Evolutionary conservation across 192 early-diverging fungal species (phyloP).

Genomic region (Gigaspora rosea): DNA sequence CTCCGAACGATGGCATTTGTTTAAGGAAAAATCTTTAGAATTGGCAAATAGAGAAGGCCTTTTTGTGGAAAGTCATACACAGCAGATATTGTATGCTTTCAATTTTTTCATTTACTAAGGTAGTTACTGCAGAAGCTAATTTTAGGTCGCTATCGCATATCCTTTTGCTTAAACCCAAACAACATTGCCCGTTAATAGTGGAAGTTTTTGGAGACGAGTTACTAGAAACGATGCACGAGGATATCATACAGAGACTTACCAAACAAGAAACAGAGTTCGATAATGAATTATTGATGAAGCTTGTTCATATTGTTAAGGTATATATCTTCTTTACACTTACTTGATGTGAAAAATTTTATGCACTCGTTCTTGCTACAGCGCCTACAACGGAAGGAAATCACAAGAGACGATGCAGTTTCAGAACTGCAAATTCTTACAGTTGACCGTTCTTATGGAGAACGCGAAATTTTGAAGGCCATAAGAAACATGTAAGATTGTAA

Average conservation of each 20-base stretch:
- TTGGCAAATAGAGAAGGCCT: conserved; percentile 21
- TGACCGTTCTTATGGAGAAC: conserved; percentile 8
- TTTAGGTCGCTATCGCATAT: conserved; percentile 33
- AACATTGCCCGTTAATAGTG: conserved; percentile 27
- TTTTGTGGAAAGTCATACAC: conserved; percentile 24
- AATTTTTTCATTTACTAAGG: conserved; percentile 30
- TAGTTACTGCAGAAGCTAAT: conserved; percentile 31
- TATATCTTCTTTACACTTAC: conserved; percentile 9
- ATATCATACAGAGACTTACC: conserved; percentile 13
- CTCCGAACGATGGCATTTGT: conserved; percentile 27
- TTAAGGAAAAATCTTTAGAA: conserved; percentile 26
- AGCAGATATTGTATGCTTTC: conserved; percentile 31
- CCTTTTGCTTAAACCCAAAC: conserved; percentile 24
- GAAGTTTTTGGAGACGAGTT: conserved; percentile 26
- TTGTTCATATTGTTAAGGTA: conserved; percentile 15
- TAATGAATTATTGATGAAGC: not conserved
- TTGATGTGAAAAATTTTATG: conserved; percentile 25
- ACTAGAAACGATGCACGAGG: conserved; percentile 9
- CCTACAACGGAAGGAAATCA: conserved; percentile 6
- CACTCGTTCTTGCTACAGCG: conserved; percentile 16
- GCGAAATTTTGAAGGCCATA: conserved; percentile 17
- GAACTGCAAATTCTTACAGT: conserved; percentile 21
- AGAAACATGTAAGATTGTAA: conserved; percentile 23
- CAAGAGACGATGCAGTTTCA: conserved; percentile 21
- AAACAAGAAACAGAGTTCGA: not conserved